These are phyloP conservation scores for Nicotiana knightiana DNA, from an alignment of 257 asterid genomes.

Conservation along the genomic window DNA sequence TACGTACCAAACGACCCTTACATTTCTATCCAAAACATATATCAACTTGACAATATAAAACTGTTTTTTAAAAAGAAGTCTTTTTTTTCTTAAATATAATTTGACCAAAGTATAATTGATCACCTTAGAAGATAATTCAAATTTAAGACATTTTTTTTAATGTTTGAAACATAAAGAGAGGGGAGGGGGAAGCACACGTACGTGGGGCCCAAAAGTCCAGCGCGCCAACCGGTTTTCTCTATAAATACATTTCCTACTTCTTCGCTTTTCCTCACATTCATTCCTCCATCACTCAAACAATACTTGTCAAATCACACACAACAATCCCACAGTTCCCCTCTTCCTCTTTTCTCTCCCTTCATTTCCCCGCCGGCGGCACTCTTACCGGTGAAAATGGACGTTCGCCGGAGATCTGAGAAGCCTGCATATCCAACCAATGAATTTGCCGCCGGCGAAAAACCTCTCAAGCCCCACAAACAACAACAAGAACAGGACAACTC, in stretches of 20 bases:
- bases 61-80: too few species aligned
- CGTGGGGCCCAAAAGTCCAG: constrained; percentile 22
- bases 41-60: background rate
- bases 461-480: constrained; percentile 2
- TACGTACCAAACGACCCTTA: background rate
- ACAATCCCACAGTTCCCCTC: background rate
- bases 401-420: constrained; percentile 14
- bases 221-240: constrained; percentile 27
- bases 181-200: constrained; percentile 18
- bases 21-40: background rate
- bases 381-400: constrained; percentile 1
- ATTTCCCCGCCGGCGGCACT: constrained; percentile 6
- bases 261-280: constrained; percentile 15
- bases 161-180: background rate
- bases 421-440: background rate
- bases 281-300: background rate
- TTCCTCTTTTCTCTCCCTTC: background rate
- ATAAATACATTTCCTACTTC: constrained; percentile 26
- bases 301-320: background rate
- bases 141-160: too few species aligned
- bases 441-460: constrained; percentile 13
- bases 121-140: background rate
- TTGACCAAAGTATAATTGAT: background rate
- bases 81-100: background rate
- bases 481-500: background rate